Base-by-base conservation (phyloP, 768 basidiomycete genomes). In the Agaricus subrufescens region DNA sequence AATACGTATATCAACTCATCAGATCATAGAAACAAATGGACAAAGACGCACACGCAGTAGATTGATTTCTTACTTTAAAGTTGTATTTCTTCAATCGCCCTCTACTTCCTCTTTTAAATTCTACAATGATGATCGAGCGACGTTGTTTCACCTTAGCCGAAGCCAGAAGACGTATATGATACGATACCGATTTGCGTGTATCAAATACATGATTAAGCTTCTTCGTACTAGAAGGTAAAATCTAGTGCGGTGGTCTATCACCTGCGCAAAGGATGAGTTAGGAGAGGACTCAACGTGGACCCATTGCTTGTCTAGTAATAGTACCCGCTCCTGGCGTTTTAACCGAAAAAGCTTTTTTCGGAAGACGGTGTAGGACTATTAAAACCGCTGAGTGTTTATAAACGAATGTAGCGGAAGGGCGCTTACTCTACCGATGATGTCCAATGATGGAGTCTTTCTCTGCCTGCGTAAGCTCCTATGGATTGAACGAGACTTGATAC, bases 141-240 rank as follows among this genome's bases (percentile, higher is more conserved):
- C 39, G 37, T 14, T 46, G 46, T 40, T 30, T 47, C 45, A 48
- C 46, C 11, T n/a, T 47, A 2, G 46, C 53, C 9, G 53, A 40
- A 27, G 15, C 46, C 3, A 54, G 27, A 8, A 54, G 46, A 2
- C 53, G 46, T 14, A 54, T 37, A 37, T 54, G 53, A 26, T 54
- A 54, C 0, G 53, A 54, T 19, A 54, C 46, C 0, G 53, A 54
- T 48, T 54, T 54, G 27, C 53, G 37, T 26, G 46, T 54, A 46
- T 54, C 53, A 26, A 54, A 54, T 38, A 54, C 47, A 25, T 14
- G 38, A 26, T 54, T 54, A 14, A 54, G 37, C 4, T 46, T 26
- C 39, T 54, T 54, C 31, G 53, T 54, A 30, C 46, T 54, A 23
- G 53, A 47, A 37, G 53, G 53, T 39, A 54, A 47, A 8, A 54